Evolutionary conservation across 2,329 filamentous ascomycete genomes (phyloP), one percentile per base, ranked within the genome.

Genomic region (Hypoxylon sp.): DNA sequence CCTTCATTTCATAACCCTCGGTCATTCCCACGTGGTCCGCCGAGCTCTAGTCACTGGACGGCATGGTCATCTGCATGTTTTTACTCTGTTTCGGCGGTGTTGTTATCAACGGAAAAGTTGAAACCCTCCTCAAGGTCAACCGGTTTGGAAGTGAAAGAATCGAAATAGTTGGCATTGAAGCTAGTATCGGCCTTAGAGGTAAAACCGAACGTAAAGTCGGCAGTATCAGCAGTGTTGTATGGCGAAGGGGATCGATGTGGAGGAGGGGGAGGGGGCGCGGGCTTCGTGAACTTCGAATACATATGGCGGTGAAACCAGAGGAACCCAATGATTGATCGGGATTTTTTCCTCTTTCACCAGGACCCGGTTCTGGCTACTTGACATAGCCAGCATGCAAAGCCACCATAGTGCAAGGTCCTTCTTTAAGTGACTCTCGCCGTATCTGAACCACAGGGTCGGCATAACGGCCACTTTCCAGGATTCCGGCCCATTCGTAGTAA

Each of bases 401-500:
- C 55, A 57, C 55, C 55, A 57, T 24, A 57, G 19, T 6, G 55
- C 55, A 28, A 57, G 55, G 24, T 57, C 55, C 26, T 46, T 57
- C n/a, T 28, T 57, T 30, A 57, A 46, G n/a, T 37, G n/a, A 10
- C 39, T 30, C 39, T 48, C 34, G 44, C 44, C 44, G n/a, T 37
- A 15, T 32, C 26, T 49, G 22, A 30, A 37, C 55, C 44, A 57
- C 24, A 46, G 55, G 10, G 51, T 28, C 28, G 55, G 24, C 55
- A 39, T 57, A 17, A 57, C 15, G n/a, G 43, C 55, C 20, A 30
- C 55, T 3, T 37, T 57, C 44, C 34, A 44, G 6, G 6, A 11
- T 2, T 22, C n/a, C 19, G 13, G 20, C 34, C n/a, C n/a, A 1
- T 15, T 15, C 11, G 2, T 46, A 44, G 24, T 54, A 24, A 54